Conservation (phyloP, 2,329 filamentous ascomycete genomes). For the Venturia pyrina region DNA sequence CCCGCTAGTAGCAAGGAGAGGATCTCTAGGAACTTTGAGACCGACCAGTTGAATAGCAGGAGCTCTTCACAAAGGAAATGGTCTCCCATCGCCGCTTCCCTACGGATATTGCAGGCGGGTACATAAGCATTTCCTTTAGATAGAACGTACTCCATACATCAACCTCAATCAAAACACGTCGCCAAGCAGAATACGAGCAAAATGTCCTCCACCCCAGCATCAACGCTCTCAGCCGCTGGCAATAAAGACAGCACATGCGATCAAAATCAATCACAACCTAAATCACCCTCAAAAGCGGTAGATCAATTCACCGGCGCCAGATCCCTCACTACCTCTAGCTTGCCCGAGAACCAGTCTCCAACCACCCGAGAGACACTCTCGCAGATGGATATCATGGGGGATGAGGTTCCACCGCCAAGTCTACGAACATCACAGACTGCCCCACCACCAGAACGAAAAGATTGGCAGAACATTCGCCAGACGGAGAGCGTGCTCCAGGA, state of each 20-base stretch:
- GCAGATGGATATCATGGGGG: not conserved
- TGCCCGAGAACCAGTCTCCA: not conserved
- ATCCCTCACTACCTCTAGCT: not conserved
- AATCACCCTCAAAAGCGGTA: not conserved
- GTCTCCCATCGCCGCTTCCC: no score
- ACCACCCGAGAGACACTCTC: not conserved
- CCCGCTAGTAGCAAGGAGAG: no score
- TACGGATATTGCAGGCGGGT: not conserved
- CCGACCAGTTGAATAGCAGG: no score
- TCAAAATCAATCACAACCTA: not conserved
- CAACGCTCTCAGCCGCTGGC: not conserved
- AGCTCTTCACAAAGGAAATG: no score
- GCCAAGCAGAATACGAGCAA: not conserved
- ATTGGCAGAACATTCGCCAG: not conserved
- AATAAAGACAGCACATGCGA: not conserved
- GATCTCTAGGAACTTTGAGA: no score
- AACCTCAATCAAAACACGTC: not conserved
- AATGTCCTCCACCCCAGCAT: not conserved
- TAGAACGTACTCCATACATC: not conserved
- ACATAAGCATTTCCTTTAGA: not conserved
- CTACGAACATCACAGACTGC: not conserved
- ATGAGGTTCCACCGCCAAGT: not conserved
- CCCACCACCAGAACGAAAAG: not conserved
- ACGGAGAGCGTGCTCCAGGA: not conserved
- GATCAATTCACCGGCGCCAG: not conserved